These are phyloP conservation scores for bread wheat (Triticum aestivum) DNA, from an alignment of 176 grass and related monocot genomes.

Conservation along the genomic window IWGSC_CS_RefSeq_v2.1 NC_057808.1:286931717-286932216, in stretches of 20 bases:
- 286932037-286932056: constrained; percentile 24
- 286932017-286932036: constrained; percentile 31
- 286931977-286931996: constrained; percentile 38
- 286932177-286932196: constrained; percentile 56
- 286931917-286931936: constrained; percentile 51
- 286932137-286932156: constrained; percentile 93
- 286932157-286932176: constrained; percentile 51
- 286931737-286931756: background rate
- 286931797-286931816: constrained; percentile 89
- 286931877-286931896: constrained; percentile 79
- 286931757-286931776: background rate
- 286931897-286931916: constrained; percentile 45
- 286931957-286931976: constrained; percentile 43
- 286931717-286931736: constrained; percentile 12
- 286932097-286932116: constrained; percentile 32
- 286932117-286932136: constrained; percentile 57
- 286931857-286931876: constrained; percentile 92
- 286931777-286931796: constrained; percentile 74
- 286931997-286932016: constrained; percentile 48
- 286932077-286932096: constrained; percentile 44
- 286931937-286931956: constrained; percentile 45
- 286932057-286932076: constrained; percentile 36
- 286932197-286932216: constrained; percentile 45
- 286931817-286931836: constrained; percentile 94
- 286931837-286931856: constrained; percentile 81